phyloP scores from a whole-genome alignment of 768 basidiomycete species.

The Sarcodon aspratus region DNA sequence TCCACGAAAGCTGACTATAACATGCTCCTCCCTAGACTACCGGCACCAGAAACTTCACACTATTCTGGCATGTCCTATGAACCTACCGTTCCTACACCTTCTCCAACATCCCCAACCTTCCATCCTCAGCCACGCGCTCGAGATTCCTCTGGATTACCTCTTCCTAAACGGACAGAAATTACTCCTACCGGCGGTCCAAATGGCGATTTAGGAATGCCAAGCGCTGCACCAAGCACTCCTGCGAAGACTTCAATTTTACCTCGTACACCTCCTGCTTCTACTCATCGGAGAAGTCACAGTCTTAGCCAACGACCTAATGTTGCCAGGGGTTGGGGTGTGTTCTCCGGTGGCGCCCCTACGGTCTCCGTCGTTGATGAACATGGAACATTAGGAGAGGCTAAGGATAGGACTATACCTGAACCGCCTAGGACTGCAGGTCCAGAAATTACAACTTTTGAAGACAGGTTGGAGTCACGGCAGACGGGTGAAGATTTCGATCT shows the following conservation, averaged over 20 bases:
- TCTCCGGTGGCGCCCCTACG: slow-evolving; percentile 35
- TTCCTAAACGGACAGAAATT: slow-evolving; percentile 22
- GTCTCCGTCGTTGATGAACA: slow-evolving; percentile 29
- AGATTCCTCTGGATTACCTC: slow-evolving; percentile 43
- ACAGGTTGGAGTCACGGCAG: slow-evolving; percentile 19
- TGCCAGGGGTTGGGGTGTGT: slow-evolving; percentile 44
- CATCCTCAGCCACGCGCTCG: slow-evolving; percentile 50
- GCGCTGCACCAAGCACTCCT: slow-evolving; percentile 10
- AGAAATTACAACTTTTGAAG: slow-evolving; percentile 43
- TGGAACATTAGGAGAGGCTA: slow-evolving; percentile 14
- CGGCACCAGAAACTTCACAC: slow-evolving; percentile 72
- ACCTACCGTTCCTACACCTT: slow-evolving; percentile 33
- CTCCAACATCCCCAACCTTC: slow-evolving; percentile 51
- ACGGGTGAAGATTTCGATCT: slow-evolving; percentile 21
- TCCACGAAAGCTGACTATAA: slow-evolving; percentile 57
- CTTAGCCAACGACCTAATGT: slow-evolving; percentile 61
- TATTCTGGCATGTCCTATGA: slow-evolving; percentile 80
- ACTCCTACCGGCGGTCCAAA: slow-evolving; percentile 1
- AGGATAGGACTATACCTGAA: slow-evolving; percentile 13
- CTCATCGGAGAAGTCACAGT: slow-evolving; percentile 76
- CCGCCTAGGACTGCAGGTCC: slow-evolving; percentile 57
- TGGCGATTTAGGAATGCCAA: background rate
- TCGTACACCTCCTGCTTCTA: slow-evolving; percentile 64
- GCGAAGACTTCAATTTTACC: slow-evolving; percentile 29
- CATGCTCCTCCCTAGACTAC: slow-evolving; percentile 73